phyloP scores from a whole-genome alignment of 208 protist species.

The Trypanosoma melophagium region DNA sequence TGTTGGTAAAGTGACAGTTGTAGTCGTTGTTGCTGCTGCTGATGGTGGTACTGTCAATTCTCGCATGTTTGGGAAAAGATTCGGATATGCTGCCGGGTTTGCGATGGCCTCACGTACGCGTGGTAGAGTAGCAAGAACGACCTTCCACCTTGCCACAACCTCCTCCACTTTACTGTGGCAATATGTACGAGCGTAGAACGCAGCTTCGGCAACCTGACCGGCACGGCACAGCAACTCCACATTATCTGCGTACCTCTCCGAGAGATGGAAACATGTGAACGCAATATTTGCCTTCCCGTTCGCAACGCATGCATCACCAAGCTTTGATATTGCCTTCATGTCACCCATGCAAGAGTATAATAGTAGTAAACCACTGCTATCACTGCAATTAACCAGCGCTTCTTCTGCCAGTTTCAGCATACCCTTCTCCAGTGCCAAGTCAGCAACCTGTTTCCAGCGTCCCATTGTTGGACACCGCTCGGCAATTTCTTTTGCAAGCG shows the following conservation, averaged over 20 bases:
- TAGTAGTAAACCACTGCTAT: conserved; percentile 77
- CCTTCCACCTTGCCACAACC: conserved; percentile 90
- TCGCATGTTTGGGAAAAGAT: conserved; percentile 90
- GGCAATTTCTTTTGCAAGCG: conserved; percentile 81
- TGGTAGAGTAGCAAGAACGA: conserved; percentile 69
- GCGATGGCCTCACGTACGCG: conserved; percentile 88
- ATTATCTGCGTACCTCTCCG: conserved; percentile 72
- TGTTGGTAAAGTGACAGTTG: neutral
- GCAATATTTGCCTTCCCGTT: conserved; percentile 91
- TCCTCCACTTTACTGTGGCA: conserved; percentile 70
- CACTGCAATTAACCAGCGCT: conserved; percentile 48
- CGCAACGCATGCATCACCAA: conserved; percentile 65
- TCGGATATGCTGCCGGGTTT: conserved; percentile 91
- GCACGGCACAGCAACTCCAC: conserved; percentile 85
- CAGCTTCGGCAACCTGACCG: conserved; percentile 90
- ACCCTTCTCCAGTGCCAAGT: conserved; percentile 84
- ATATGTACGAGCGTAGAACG: conserved; percentile 97
- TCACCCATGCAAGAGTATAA: conserved; percentile 79
- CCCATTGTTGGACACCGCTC: conserved; percentile 46
- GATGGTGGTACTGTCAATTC: neutral
- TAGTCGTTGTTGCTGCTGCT: conserved; percentile 7
- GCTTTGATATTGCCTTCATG: conserved; percentile 54
- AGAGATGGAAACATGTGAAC: conserved; percentile 92
- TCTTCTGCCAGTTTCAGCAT: conserved; percentile 86
- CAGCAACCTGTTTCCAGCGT: conserved; percentile 95